phyloP scores from a whole-genome alignment of 768 basidiomycete genomes.

The Psilocybe cyanescens region DNA sequence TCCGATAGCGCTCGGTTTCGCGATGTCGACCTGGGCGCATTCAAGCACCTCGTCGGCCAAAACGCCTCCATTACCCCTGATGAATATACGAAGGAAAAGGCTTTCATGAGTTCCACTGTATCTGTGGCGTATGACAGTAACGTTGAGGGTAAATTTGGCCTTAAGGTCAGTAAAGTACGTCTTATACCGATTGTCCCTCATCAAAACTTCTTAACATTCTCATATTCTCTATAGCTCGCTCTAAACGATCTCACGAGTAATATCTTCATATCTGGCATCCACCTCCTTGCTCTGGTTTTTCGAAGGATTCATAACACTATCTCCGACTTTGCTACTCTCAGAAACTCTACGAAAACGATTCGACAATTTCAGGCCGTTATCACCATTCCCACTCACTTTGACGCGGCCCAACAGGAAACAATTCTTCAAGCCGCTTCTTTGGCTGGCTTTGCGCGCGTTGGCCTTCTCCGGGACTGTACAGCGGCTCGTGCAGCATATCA shows the following conservation, averaged over 20 bases:
- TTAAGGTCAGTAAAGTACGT: too few species aligned
- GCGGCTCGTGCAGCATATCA: not conserved
- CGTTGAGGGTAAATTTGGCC: not conserved
- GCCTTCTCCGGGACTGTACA: not conserved
- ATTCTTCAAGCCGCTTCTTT: not conserved
- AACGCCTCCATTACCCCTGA: too few species aligned
- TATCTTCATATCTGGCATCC: not conserved
- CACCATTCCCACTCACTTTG: not conserved
- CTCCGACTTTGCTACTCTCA: not conserved
- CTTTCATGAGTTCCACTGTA: too few species aligned
- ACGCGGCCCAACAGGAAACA: not conserved
- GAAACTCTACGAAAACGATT: not conserved
- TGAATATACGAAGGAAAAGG: too few species aligned
- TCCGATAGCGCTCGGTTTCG: too few species aligned
- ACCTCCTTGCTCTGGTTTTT: conserved; percentile 4
- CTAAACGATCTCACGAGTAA: not conserved
- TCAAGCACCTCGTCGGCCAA: too few species aligned
- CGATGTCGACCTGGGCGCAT: too few species aligned
- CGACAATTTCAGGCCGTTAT: conserved; percentile 1
- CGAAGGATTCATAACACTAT: conserved; percentile 4
- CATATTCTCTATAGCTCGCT: not conserved
- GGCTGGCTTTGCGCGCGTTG: conserved; percentile 2
- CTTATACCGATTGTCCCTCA: too few species aligned
- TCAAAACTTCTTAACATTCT: not conserved
- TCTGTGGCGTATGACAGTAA: too few species aligned